A percentile compares a stretch with the other conserved stretches of the same genome.
phyloP scores from a whole-genome alignment of 129 eudicot genomes.

The Helichrysum umbraculigerum region DNA sequence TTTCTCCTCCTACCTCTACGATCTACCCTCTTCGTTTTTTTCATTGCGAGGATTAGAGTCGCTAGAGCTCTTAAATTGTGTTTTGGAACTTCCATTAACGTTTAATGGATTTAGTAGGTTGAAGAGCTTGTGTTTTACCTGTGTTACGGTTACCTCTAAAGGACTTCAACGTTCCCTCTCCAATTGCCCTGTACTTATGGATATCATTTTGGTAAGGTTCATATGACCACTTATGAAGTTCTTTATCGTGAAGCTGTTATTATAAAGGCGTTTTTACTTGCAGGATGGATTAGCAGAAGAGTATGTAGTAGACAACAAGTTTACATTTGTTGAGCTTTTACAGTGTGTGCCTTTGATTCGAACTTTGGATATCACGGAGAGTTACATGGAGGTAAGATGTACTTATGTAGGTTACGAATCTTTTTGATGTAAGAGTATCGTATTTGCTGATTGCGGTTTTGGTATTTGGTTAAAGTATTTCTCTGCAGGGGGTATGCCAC shows the following conservation, averaged over 20 bases:
- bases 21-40: constrained; percentile 25
- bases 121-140: neutral
- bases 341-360: constrained; percentile 7
- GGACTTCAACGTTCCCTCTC: constrained; percentile 17
- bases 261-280: neutral
- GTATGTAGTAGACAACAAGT: neutral
- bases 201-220: constrained; percentile 14
- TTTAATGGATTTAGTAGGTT: constrained; percentile 16
- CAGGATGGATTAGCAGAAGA: neutral
- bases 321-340: neutral
- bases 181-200: constrained; percentile 31
- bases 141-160: constrained; percentile 3
- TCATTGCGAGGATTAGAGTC: neutral
- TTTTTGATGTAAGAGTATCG: neutral
- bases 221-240: neutral
- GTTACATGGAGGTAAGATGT: neutral
- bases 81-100: constrained; percentile 17
- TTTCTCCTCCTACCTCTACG: neutral
- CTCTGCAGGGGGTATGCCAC: constrained; percentile 10
- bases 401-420: neutral
- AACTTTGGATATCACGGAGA: neutral
- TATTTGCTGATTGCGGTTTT: neutral
- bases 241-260: neutral
- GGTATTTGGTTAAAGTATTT: constrained; percentile 7
- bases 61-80: constrained; percentile 16